Base-by-base conservation (phyloP, 495 filamentous ascomycete genomes). In the Margaritispora aquatica region DNA sequence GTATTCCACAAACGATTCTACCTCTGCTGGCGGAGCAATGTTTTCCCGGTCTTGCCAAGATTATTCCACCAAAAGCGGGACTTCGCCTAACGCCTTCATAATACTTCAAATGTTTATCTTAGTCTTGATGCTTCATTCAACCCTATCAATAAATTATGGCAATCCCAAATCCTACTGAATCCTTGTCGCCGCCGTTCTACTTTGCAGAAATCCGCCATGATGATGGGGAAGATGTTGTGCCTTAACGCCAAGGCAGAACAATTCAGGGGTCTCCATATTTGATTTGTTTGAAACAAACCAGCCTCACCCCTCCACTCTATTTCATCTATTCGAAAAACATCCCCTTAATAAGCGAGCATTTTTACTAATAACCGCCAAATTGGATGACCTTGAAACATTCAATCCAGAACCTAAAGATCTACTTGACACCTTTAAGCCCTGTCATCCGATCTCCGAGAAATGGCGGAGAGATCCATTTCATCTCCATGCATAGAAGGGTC, bases 311-410 rank as follows among this genome's bases (percentile, higher is more conserved):
- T 55, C 26, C 53, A 53, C 24, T 55, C 24, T 21, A 46, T 23
- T 34, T 36, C 4, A 20, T 55, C 5, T 24, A 26, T n/a, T 26
- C 15, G 53, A 55, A 36, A 55, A 55, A 55, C 53, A 55, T 46
- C 31, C 22, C 21, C n/a, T 13, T 3, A 10, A 55, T 21, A 46
- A 46, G 8, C n/a, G n/a, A 41, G 17, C 34, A 26, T 22, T 21
- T 24, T 55, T 8, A 10, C 23, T 26, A 21, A 27, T 9, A 26
- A 1, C 5, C 24, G 38, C 19, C 31, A 36, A 55, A 55, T 46
- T 15, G 24, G n/a, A 26, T 9, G 9, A 26, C 22, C 3, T 20
- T 22, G 20, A 24, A 24, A 23, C 22, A 55, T 38, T 21, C 34
- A 46, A 46, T 2, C 31, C 34, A 20, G n/a, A 26, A 55, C 3